A percentile compares a stretch with the other conserved stretches of the same genome.
Evolutionary conservation across 1,284 basidiomycete genomes (phyloP).

Genomic region (Lignosus rhinocerotis): DNA sequence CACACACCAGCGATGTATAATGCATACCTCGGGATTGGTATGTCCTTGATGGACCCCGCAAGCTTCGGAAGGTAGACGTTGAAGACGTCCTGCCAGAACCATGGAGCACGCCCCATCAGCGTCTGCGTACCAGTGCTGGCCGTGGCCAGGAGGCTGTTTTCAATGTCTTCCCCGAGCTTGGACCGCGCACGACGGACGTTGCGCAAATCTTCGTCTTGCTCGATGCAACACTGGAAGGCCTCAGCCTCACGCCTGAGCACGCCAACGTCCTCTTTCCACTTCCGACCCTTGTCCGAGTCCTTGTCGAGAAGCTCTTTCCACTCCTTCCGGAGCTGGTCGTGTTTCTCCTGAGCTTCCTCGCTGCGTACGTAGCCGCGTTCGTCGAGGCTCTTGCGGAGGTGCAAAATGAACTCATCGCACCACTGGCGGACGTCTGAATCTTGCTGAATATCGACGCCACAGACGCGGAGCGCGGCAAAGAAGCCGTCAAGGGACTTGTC

Average conservation of each 20-base stretch:
- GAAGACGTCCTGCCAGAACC: constrained; percentile 75
- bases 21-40: constrained; percentile 65
- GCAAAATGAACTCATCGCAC: constrained; percentile 49
- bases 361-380: constrained; percentile 52
- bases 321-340: constrained; percentile 45
- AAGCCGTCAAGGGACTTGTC: constrained; percentile 47
- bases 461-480: constrained; percentile 38
- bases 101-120: constrained; percentile 56
- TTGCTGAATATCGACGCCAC: constrained; percentile 45
- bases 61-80: constrained; percentile 61
- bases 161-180: constrained; percentile 47
- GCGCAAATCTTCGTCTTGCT: constrained; percentile 48
- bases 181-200: constrained; percentile 46
- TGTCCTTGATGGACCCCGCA: constrained; percentile 47
- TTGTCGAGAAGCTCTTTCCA: constrained; percentile 51
- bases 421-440: constrained; percentile 49
- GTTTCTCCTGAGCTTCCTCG: constrained; percentile 43
- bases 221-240: constrained; percentile 47
- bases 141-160: constrained; percentile 43
- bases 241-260: constrained; percentile 43
- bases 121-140: constrained; percentile 46
- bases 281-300: constrained; percentile 41
- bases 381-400: constrained; percentile 46
- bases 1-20: neutral
- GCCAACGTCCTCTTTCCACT: constrained; percentile 54